phyloP scores from a whole-genome alignment of 129 eudicot species.

The Helichrysum umbraculigerum region DNA sequence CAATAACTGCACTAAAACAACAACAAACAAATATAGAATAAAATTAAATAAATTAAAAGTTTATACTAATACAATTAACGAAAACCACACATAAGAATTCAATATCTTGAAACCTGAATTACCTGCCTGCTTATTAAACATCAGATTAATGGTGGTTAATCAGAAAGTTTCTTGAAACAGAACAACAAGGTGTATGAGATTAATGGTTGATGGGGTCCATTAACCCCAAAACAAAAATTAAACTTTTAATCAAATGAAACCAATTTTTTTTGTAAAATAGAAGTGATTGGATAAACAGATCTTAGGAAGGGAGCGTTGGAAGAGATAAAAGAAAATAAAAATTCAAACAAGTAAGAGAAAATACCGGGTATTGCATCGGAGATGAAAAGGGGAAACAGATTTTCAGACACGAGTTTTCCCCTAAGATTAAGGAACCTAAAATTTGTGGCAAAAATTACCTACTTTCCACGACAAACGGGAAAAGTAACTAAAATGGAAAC shows the following conservation, averaged over 20 bases:
- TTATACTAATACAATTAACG: not conserved
- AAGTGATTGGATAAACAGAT: not conserved
- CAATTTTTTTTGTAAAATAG: not conserved
- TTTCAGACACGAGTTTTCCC: conserved; percentile 34
- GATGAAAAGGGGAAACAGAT: conserved; percentile 26
- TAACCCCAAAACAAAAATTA: conserved; percentile 12
- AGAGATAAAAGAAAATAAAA: conserved; percentile 26
- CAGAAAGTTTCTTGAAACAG: conserved; percentile 5
- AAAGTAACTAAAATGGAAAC: not conserved
- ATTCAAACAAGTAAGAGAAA: conserved; percentile 35
- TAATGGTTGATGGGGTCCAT: conserved; percentile 29
- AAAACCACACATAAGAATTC: not conserved
- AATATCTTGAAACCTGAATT: not conserved
- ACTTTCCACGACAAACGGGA: conserved; percentile 6
- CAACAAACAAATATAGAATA: not conserved
- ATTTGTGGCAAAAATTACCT: conserved; percentile 33
- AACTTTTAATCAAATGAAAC: too few species aligned
- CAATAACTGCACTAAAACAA: not conserved
- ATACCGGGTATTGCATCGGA: conserved; percentile 17
- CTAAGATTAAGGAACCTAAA: conserved; percentile 18
- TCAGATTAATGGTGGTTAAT: not conserved
- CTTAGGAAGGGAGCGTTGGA: conserved; percentile 8
- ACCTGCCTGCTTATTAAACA: conserved; percentile 19
- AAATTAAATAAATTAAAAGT: not conserved
- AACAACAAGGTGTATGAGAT: conserved; percentile 26